A percentile compares a stretch with the other conserved stretches of the same genome.
Conservation (phyloP, 768 basidiomycete genomes). For the Crucibulum laeve region DNA sequence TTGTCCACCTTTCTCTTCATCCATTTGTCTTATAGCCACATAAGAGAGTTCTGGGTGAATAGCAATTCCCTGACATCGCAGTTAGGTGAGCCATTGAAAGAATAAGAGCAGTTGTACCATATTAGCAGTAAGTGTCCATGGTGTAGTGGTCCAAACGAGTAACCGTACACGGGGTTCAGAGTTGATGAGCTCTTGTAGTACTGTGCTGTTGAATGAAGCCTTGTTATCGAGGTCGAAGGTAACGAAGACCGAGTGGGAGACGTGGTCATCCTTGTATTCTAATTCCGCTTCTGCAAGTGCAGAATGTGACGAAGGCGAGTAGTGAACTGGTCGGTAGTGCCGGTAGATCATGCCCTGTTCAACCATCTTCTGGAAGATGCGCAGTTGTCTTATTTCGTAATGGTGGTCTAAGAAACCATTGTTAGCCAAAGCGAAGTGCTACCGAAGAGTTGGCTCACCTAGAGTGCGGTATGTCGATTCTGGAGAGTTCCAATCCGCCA, state of each 20-base stretch:
- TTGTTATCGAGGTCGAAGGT: conserved; percentile 57
- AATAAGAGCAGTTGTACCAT: conserved; percentile 52
- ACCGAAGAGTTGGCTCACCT: conserved; percentile 38
- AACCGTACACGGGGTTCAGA: conserved; percentile 38
- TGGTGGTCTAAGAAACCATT: conserved; percentile 54
- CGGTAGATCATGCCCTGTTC: conserved; percentile 81
- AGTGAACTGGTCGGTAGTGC: conserved; percentile 87
- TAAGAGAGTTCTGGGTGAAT: conserved; percentile 75
- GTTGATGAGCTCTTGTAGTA: conserved; percentile 27
- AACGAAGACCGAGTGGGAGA: conserved; percentile 86
- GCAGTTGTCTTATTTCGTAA: conserved; percentile 87
- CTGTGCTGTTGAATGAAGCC: conserved; percentile 11
- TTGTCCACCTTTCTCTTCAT: conserved; percentile 9
- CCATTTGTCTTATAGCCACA: conserved; percentile 33
- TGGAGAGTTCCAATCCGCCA: conserved; percentile 81
- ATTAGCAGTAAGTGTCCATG: conserved; percentile 95
- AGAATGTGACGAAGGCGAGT: conserved; percentile 91
- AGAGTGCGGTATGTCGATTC: conserved; percentile 78
- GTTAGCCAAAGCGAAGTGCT: background rate
- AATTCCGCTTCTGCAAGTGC: conserved; percentile 96
- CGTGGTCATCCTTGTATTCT: conserved; percentile 83
- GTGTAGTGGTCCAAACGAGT: conserved; percentile 95
- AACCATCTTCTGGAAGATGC: conserved; percentile 85
- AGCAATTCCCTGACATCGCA: conserved; percentile 70
- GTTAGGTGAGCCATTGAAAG: background rate